These are phyloP conservation scores for Phalaenopsis equestris DNA, from an alignment of 106 monocot species.

Conservation along the genomic window DNA sequence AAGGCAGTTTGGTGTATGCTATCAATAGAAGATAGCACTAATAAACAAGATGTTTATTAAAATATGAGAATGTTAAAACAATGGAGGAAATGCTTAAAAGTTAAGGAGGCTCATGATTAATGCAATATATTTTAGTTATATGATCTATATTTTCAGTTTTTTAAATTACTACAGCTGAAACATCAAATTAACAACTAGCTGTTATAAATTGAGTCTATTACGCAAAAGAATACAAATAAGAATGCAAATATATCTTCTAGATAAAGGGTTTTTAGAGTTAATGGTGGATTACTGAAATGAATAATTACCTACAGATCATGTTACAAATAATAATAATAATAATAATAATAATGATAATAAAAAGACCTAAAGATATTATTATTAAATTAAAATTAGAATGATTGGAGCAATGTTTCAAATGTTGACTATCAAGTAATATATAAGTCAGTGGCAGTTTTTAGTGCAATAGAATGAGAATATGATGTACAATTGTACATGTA, in stretches of 20 bases:
- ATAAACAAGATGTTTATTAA: neutral
- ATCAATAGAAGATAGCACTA: neutral
- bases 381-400: neutral
- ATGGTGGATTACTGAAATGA: neutral
- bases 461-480: neutral
- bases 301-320: neutral
- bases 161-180: too few species aligned
- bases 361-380: neutral
- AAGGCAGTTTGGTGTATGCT: too few species aligned
- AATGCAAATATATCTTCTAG: neutral
- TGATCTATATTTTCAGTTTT: too few species aligned
- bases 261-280: neutral
- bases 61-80: neutral
- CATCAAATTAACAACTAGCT: too few species aligned
- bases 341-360: neutral
- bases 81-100: too few species aligned
- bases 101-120: too few species aligned
- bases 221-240: neutral
- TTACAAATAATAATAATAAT: too few species aligned
- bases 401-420: neutral
- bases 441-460: neutral
- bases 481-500: neutral
- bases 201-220: neutral
- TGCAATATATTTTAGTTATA: too few species aligned
- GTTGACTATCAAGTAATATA: neutral